Evolutionary conservation across 1,139 yeast species (phyloP).

Genomic region (Diutina neorugosa): DNA sequence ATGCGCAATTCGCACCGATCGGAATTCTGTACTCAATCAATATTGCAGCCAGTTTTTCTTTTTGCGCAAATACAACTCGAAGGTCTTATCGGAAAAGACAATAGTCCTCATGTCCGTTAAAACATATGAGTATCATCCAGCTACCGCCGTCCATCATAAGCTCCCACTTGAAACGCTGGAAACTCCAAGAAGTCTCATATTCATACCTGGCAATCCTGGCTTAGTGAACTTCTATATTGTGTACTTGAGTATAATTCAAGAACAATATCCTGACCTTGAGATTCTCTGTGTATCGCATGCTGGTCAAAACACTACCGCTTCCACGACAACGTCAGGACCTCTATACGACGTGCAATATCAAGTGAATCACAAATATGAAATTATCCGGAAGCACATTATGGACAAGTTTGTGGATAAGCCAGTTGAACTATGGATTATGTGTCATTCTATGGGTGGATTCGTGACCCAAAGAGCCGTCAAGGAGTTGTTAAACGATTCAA

Average conservation of each 20-base stretch:
- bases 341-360: conserved; percentile 36
- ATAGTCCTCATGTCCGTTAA: conserved; percentile 5
- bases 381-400: conserved; percentile 21
- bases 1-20: neutral
- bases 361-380: conserved; percentile 33
- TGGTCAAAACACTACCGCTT: conserved; percentile 23
- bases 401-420: conserved; percentile 5
- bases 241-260: conserved; percentile 34
- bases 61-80: neutral
- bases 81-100: too few relatives aligned
- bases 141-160: conserved; percentile 18
- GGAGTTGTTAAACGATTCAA: conserved; percentile 10
- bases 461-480: neutral
- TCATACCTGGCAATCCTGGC: conserved; percentile 65
- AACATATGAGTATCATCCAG: conserved; percentile 13
- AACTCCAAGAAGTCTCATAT: conserved; percentile 21
- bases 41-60: neutral
- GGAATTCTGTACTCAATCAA: neutral
- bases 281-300: conserved; percentile 44
- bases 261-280: conserved; percentile 31
- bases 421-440: conserved; percentile 3
- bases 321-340: conserved; percentile 4
- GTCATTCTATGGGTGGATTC: conserved; percentile 1
- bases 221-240: conserved; percentile 43
- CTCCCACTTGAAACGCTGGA: conserved; percentile 8